These are phyloP conservation scores for Effrenium voratum DNA, from an alignment of 73 alveolate species.

Conservation along the genomic window DNA sequence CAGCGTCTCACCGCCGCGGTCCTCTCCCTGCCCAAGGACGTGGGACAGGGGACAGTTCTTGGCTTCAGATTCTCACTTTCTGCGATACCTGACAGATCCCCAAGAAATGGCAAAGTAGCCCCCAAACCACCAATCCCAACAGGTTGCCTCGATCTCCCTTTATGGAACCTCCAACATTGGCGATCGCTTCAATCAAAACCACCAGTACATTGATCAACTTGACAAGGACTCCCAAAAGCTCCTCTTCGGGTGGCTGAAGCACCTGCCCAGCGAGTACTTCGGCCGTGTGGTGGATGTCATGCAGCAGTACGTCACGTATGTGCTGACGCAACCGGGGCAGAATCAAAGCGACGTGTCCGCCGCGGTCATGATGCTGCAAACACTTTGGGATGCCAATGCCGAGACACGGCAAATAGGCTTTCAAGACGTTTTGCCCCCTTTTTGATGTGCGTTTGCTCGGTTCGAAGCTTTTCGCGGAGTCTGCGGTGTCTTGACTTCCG, in stretches of 20 bases:
- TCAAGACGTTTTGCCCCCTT: background rate
- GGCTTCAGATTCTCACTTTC: background rate
- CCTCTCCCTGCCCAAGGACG: conserved; percentile 69
- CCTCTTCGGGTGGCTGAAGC: conserved; percentile 58
- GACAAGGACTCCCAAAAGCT: conserved; percentile 46
- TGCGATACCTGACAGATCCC: too few relatives aligned
- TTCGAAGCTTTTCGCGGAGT: background rate
- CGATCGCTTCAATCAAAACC: too few relatives aligned
- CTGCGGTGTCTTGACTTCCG: background rate
- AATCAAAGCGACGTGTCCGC: conserved; percentile 70
- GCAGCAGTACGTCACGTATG: conserved; percentile 89
- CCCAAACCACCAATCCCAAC: too few relatives aligned
- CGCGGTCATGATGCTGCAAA: conserved; percentile 72
- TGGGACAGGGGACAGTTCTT: background rate
- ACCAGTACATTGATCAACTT: too few relatives aligned
- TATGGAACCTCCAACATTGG: too few relatives aligned
- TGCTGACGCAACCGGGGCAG: conserved; percentile 73
- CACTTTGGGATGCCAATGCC: conserved; percentile 56
- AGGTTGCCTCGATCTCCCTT: too few relatives aligned
- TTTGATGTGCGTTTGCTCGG: too few relatives aligned
- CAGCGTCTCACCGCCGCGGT: conserved; percentile 89
- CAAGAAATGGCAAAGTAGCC: too few relatives aligned
- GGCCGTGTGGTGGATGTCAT: conserved; percentile 75
- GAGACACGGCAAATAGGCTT: background rate
- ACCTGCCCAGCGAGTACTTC: conserved; percentile 80